These are phyloP conservation scores for Stagonosporopsis chrysanthemi DNA, from an alignment of 2,329 filamentous ascomycete species.

Conservation along the genomic window DNA sequence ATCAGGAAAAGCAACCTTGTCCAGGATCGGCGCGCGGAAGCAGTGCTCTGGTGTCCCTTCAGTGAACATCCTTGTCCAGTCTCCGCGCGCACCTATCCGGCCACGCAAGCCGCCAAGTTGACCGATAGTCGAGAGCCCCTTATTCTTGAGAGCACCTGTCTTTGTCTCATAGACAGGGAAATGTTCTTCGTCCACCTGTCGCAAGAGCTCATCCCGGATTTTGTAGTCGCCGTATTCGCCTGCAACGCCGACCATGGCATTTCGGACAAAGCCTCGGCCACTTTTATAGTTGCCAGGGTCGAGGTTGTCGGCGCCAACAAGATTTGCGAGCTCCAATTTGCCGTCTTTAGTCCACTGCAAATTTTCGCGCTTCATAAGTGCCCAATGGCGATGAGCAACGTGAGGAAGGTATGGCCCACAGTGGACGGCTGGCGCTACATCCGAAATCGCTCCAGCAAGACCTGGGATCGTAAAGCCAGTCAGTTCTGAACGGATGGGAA, in stretches of 20 bases:
- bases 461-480: conserved; percentile 32
- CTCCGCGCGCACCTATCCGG: conserved; percentile 13
- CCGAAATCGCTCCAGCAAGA: conserved; percentile 22
- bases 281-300: conserved; percentile 30
- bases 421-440: conserved; percentile 17
- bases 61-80: conserved; percentile 20
- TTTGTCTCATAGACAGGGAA: conserved; percentile 19
- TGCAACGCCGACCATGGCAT: conserved; percentile 20
- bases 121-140: conserved; percentile 17
- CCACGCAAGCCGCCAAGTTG: conserved; percentile 8
- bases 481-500: conserved; percentile 28
- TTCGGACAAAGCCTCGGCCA: conserved; percentile 14
- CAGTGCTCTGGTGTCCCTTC: conserved; percentile 20
- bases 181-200: conserved; percentile 23
- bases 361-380: conserved; percentile 22
- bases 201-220: conserved; percentile 20
- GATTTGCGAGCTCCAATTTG: conserved; percentile 16
- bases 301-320: conserved; percentile 28
- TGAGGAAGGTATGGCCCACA: conserved; percentile 22
- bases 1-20: conserved; percentile 21
- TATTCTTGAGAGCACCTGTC: conserved; percentile 24
- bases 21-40: conserved; percentile 21
- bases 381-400: conserved; percentile 25
- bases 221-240: conserved; percentile 25
- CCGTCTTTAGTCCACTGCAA: conserved; percentile 15